phyloP scores from a whole-genome alignment of 2,329 filamentous ascomycete genomes.

The Phialophora chinensis region DNA sequence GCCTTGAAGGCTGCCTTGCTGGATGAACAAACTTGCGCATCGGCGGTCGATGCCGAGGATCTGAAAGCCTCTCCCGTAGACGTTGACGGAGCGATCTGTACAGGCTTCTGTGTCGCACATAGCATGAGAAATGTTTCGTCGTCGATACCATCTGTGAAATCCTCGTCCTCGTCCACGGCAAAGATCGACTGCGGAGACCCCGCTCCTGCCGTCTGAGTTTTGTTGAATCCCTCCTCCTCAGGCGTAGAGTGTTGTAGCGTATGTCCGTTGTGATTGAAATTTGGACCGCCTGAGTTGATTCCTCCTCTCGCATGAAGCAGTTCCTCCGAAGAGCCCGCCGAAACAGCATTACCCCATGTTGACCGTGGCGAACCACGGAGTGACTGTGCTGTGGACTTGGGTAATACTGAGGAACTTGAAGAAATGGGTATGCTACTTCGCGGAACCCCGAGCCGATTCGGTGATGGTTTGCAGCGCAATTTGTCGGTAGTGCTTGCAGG shows the following conservation, averaged over 20 bases:
- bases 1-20: not conserved
- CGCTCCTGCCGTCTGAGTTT: not conserved
- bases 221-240: not conserved
- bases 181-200: not conserved
- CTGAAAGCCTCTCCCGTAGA: not conserved
- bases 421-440: not conserved
- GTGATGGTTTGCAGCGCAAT: not conserved
- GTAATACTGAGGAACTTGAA: not conserved
- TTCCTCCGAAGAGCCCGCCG: not conserved
- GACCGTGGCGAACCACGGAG: not conserved
- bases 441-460: not conserved
- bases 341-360: not conserved
- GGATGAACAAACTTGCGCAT: not conserved
- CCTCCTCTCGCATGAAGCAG: not conserved
- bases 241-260: not conserved
- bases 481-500: not conserved
- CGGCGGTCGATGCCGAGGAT: not conserved
- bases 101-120: constrained; percentile 23
- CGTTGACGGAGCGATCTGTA: not conserved
- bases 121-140: constrained; percentile 31
- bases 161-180: constrained; percentile 21
- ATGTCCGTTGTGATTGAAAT: not conserved
- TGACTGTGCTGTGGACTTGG: not conserved
- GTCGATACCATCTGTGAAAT: constrained; percentile 34
- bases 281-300: not conserved